Evolutionary conservation across 495 filamentous ascomycete species (phyloP).

Genomic region (Echria macrotheca): DNA sequence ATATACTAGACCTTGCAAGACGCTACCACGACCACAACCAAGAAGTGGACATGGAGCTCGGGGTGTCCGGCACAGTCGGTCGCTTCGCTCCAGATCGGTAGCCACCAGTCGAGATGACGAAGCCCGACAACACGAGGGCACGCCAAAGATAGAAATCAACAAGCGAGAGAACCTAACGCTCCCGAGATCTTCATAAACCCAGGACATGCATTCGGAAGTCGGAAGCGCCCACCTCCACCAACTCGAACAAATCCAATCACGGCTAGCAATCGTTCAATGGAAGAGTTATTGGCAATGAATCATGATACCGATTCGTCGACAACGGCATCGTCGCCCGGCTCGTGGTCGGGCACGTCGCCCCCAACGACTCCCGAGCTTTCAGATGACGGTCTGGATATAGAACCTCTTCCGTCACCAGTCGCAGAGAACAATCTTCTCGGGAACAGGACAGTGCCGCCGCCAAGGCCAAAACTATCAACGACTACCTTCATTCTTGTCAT

Average conservation of each 20-base stretch:
- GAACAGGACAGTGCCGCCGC: background rate
- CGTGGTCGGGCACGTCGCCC: conserved; percentile 10
- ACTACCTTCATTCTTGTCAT: conserved; percentile 52
- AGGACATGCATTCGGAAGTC: no score
- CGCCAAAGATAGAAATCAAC: background rate
- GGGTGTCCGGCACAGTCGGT: no score
- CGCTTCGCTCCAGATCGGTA: no score
- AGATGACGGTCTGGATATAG: conserved; percentile 12
- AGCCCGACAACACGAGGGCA: no score
- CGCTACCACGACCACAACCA: no score
- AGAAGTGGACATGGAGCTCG: no score
- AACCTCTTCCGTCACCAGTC: conserved; percentile 7
- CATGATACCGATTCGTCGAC: conserved; percentile 7
- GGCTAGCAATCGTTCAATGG: no score
- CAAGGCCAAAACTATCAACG: background rate
- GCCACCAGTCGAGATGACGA: no score
- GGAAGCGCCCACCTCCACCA: no score
- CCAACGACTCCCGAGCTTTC: conserved; percentile 21
- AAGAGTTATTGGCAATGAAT: background rate
- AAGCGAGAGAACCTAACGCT: background rate
- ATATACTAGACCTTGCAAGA: no score
- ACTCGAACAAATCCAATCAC: no score
- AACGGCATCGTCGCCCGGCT: background rate
- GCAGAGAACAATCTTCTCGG: background rate
- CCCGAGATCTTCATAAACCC: no score